Evolutionary conservation across 345 rosid species (phyloP).

Genomic region (Euclidium syriacum): DNA sequence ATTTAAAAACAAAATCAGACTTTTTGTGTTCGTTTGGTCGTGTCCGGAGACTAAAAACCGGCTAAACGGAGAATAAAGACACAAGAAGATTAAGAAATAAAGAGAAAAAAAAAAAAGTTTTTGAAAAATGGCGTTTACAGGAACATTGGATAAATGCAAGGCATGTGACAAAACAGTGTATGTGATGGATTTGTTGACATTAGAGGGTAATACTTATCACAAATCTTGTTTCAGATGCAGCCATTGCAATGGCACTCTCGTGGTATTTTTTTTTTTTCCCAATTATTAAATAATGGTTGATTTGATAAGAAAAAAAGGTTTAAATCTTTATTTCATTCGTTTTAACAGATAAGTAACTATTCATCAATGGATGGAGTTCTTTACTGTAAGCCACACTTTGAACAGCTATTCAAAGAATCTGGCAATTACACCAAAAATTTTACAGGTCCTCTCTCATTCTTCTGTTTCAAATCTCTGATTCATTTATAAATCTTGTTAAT

Average conservation of each 20-base stretch:
- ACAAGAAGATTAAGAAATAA: too few species aligned
- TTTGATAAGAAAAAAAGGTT: too few species aligned
- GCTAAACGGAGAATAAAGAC: constrained; percentile 13
- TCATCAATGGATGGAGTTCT: constrained; percentile 97
- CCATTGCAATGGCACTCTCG: constrained; percentile 93
- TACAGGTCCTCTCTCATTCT: constrained; percentile 3
- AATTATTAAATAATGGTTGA: too few species aligned
- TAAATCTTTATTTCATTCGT: too few species aligned
- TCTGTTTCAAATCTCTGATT: background rate
- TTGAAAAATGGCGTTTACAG: constrained; percentile 68
- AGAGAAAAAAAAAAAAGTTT: background rate
- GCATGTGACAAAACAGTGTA: constrained; percentile 93
- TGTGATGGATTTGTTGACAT: constrained; percentile 73
- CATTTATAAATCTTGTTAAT: too few species aligned
- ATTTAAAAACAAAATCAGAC: background rate
- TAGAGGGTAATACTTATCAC: constrained; percentile 90
- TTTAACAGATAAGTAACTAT: constrained; percentile 91
- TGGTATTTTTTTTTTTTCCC: constrained; percentile 37
- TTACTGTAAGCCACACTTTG: constrained; percentile 90
- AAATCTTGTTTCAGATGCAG: constrained; percentile 86
- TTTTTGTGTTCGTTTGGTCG: constrained; percentile 21
- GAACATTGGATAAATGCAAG: constrained; percentile 97
- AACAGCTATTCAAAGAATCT: constrained; percentile 95
- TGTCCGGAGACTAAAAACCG: constrained; percentile 9
- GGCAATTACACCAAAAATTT: constrained; percentile 83